phyloP scores from a whole-genome alignment of 139 green algal genomes.

The Chlorella sp. region DNA sequence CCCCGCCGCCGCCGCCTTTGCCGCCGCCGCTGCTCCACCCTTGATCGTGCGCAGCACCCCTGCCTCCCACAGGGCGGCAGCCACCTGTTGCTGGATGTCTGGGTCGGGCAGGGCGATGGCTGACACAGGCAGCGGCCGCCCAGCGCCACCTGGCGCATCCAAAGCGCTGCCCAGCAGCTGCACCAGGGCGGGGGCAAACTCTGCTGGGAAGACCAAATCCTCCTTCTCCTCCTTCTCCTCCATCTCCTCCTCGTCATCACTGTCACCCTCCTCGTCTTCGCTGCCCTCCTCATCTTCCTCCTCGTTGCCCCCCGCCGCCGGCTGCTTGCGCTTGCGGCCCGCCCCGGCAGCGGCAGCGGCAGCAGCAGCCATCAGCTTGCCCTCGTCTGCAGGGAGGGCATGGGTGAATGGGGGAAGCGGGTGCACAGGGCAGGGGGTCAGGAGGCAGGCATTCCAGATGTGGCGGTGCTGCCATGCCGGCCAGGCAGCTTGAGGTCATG shows the following conservation, averaged over 20 bases:
- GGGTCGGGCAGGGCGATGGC: constrained; percentile 24
- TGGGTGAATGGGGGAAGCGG: too few relatives aligned
- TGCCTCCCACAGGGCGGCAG: background rate
- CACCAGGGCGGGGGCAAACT: constrained; percentile 29
- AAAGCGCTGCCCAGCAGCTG: constrained; percentile 29
- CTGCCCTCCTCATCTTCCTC: background rate
- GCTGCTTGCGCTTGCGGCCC: constrained; percentile 12
- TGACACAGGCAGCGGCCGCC: background rate
- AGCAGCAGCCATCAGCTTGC: background rate
- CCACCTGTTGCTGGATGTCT: constrained; percentile 30
- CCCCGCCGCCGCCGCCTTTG: too few relatives aligned
- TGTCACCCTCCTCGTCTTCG: background rate
- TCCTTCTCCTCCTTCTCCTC: background rate
- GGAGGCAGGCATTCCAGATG: background rate
- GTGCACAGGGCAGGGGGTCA: background rate
- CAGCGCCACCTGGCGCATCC: background rate
- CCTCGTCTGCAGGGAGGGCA: background rate
- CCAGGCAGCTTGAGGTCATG: too few relatives aligned
- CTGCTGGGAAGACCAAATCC: constrained; percentile 34
- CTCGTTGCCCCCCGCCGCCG: background rate
- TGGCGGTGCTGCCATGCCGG: too few relatives aligned
- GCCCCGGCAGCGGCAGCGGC: background rate
- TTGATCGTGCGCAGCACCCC: constrained; percentile 11
- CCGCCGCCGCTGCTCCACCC: background rate
- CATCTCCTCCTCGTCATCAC: background rate